These are phyloP conservation scores for Emericellopsis cladophorae DNA, from an alignment of 2,329 filamentous ascomycete genomes.

Conservation along the genomic window DNA sequence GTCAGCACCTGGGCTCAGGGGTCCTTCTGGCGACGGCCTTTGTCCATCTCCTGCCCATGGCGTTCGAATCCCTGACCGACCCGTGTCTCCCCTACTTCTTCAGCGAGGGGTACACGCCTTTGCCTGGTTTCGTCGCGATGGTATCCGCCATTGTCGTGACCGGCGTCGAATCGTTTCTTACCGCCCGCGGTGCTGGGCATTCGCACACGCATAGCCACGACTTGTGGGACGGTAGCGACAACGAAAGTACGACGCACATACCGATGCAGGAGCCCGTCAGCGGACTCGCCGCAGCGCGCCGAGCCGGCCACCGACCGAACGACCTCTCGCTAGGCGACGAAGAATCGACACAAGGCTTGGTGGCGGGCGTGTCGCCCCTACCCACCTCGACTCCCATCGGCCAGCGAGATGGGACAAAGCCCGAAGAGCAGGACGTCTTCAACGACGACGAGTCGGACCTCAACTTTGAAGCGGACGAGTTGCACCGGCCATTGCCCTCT, in stretches of 20 bases:
- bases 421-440: conserved; percentile 16
- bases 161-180: conserved; percentile 79
- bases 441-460: conserved; percentile 40
- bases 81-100: conserved; percentile 69
- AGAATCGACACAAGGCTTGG: conserved; percentile 39
- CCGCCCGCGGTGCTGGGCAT: conserved; percentile 52
- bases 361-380: conserved; percentile 45
- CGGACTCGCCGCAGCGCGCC: conserved; percentile 22
- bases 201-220: conserved; percentile 41
- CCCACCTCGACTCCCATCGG: conserved; percentile 36
- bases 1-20: conserved; percentile 68
- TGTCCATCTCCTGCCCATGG: conserved; percentile 60
- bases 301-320: conserved; percentile 25
- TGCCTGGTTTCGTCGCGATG: conserved; percentile 76
- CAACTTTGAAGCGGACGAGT: conserved; percentile 48
- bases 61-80: conserved; percentile 53
- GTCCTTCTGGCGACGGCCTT: conserved; percentile 81
- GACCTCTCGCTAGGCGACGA: conserved; percentile 38
- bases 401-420: conserved; percentile 8
- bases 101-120: conserved; percentile 64
- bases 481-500: conserved; percentile 27
- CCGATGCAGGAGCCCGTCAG: conserved; percentile 6
- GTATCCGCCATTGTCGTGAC: conserved; percentile 71
- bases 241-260: conserved; percentile 14
- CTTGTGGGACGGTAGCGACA: conserved; percentile 33